phyloP scores from a whole-genome alignment of 495 filamentous ascomycete genomes.

The Hypoxylon fuscum region DNA sequence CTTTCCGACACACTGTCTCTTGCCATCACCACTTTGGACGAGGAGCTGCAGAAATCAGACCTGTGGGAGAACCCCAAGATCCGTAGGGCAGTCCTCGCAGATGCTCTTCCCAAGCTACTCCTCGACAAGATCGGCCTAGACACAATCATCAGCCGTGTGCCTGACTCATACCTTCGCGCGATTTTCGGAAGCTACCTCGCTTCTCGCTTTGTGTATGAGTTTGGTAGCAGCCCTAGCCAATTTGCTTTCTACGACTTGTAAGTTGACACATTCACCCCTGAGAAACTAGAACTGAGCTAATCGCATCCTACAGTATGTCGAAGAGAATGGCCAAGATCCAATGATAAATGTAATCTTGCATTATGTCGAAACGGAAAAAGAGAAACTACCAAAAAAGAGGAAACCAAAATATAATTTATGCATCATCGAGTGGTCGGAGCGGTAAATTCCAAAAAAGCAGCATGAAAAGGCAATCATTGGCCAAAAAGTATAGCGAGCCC shows the following conservation, averaged over 20 bases:
- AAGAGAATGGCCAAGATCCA: conserved; percentile 54
- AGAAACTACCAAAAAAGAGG: conserved; percentile 11
- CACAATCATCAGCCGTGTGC: conserved; percentile 84
- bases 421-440: conserved; percentile 9
- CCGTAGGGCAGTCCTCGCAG: conserved; percentile 77
- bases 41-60: conserved; percentile 91
- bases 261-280: conserved; percentile 52
- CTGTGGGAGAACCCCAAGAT: conserved; percentile 87
- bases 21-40: conserved; percentile 93
- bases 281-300: no score
- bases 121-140: conserved; percentile 90
- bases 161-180: conserved; percentile 88
- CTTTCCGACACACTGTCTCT: conserved; percentile 87
- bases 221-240: conserved; percentile 90
- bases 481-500: neutral
- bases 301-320: conserved; percentile 52
- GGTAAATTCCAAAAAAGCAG: conserved; percentile 16
- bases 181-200: conserved; percentile 97
- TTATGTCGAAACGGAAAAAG: conserved; percentile 1
- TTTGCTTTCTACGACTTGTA: conserved; percentile 99
- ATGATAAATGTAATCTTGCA: conserved; percentile 17
- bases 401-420: conserved; percentile 12
- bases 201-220: conserved; percentile 93
- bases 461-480: neutral
- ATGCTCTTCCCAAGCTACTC: conserved; percentile 86